Conservation (phyloP, 768 basidiomycete species). For the Galerina sulciceps region DNA sequence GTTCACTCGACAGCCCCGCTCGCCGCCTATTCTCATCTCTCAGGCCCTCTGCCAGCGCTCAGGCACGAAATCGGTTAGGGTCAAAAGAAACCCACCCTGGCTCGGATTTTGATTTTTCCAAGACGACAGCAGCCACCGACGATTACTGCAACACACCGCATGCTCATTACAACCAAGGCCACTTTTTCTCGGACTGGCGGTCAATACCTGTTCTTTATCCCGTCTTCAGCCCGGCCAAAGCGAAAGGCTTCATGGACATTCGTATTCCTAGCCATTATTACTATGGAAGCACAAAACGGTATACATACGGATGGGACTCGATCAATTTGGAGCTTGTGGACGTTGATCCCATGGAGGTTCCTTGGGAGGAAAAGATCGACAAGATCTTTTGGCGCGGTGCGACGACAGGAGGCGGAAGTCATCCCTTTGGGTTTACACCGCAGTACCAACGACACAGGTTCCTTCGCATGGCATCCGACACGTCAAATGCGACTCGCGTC, state of each 20-base stretch:
- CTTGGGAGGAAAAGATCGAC: slow-evolving; percentile 90
- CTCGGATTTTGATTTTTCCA: slow-evolving; percentile 68
- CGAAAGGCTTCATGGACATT: slow-evolving; percentile 86
- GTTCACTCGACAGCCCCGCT: slow-evolving; percentile 76
- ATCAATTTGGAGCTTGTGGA: slow-evolving; percentile 72
- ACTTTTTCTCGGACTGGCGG: slow-evolving; percentile 97
- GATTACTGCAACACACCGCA: slow-evolving; percentile 86
- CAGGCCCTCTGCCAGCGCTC: slow-evolving; percentile 48
- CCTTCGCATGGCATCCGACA: slow-evolving; percentile 76
- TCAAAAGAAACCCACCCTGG: slow-evolving; percentile 34
- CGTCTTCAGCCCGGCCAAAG: slow-evolving; percentile 91
- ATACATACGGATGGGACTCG: slow-evolving; percentile 92
- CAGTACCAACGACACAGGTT: slow-evolving; percentile 93
- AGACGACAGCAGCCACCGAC: slow-evolving; percentile 61
- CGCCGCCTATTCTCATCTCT: slow-evolving; percentile 83
- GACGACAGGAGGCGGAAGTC: slow-evolving; percentile 92
- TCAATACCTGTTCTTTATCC: slow-evolving; percentile 89
- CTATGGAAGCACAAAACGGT: slow-evolving; percentile 76
- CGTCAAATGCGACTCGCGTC: slow-evolving; percentile 54
- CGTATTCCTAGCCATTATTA: slow-evolving; percentile 97
- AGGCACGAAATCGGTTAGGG: slow-evolving; percentile 29
- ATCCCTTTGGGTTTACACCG: slow-evolving; percentile 80
- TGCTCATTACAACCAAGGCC: slow-evolving; percentile 87
- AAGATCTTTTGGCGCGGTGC: slow-evolving; percentile 95
- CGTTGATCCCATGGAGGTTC: slow-evolving; percentile 83